Conservation (phyloP, 2,329 filamentous ascomycete genomes). For the Fusarium papillatum region DNA sequence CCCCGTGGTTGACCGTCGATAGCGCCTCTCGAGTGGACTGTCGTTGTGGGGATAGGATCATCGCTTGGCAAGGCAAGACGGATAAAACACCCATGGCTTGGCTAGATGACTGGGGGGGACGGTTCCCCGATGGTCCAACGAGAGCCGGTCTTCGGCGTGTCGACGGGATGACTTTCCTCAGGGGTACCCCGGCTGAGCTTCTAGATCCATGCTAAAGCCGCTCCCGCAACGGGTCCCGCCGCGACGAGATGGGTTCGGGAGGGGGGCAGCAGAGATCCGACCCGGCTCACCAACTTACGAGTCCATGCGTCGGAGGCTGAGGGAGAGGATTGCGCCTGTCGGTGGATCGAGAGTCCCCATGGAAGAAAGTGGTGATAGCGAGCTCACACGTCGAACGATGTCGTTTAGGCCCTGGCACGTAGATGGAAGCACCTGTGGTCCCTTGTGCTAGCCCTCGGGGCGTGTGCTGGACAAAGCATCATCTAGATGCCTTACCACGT, state of each 20-base stretch:
- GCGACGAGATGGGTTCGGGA: background rate
- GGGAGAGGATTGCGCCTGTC: background rate
- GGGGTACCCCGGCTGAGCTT: background rate
- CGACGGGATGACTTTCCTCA: background rate
- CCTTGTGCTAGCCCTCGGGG: background rate
- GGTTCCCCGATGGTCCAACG: constrained; percentile 6
- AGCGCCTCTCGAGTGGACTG: constrained; percentile 4
- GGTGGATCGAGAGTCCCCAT: background rate
- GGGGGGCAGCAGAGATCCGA: constrained; percentile 4
- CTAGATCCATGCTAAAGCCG: constrained; percentile 15
- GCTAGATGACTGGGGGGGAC: constrained; percentile 2
- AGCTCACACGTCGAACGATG: constrained; percentile 9
- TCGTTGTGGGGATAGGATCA: constrained; percentile 4
- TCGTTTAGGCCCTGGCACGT: background rate
- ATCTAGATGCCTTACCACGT: constrained; percentile 5
- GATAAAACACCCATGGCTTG: constrained; percentile 4
- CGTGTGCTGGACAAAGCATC: background rate
- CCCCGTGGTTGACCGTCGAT: background rate
- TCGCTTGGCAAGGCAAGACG: constrained; percentile 2
- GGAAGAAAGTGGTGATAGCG: background rate
- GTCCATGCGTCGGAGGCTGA: constrained; percentile 1
- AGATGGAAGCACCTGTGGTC: background rate
- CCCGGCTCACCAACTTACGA: constrained; percentile 15
- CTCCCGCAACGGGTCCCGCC: constrained; percentile 4
- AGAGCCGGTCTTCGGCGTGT: background rate